Conservation (phyloP, 2,329 filamentous ascomycete species). For the Pezicula carpinea region DNA sequence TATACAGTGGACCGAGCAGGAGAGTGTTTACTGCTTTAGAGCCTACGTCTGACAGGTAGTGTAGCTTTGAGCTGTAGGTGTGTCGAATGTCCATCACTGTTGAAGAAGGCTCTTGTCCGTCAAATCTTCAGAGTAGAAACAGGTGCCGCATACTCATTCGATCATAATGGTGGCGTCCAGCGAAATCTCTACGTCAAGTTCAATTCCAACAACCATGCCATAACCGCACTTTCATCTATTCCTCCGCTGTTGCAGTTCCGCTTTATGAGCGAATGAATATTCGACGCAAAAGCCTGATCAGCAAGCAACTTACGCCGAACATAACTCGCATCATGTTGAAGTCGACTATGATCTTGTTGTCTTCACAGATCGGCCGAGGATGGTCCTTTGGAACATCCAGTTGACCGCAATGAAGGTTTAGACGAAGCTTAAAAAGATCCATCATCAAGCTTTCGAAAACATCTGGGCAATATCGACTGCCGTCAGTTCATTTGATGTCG, state of each 20-base stretch:
- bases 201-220: conserved; percentile 10
- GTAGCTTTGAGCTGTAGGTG: conserved; percentile 10
- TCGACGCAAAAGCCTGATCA: not conserved
- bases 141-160: conserved; percentile 2
- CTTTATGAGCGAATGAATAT: not conserved
- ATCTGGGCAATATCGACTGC: not conserved
- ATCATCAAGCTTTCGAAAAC: conserved; percentile 1
- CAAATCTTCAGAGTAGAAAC: not conserved
- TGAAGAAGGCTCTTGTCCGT: not conserved
- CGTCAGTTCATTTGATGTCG: not conserved
- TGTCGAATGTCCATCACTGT: conserved; percentile 12
- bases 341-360: conserved; percentile 11
- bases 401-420: conserved; percentile 8
- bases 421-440: conserved; percentile 8
- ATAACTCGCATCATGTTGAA: conserved; percentile 9
- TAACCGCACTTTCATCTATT: conserved; percentile 9
- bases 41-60: too few species aligned
- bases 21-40: too few species aligned
- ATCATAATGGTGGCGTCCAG: conserved; percentile 7
- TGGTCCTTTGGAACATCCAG: conserved; percentile 16
- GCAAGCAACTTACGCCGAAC: too few species aligned
- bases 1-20: conserved; percentile 3
- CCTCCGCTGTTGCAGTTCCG: conserved; percentile 7
- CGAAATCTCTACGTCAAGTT: conserved; percentile 7
- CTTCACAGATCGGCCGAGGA: conserved; percentile 5